A percentile compares a stretch with the other conserved stretches of the same genome.
Conservation (phyloP, 2,329 filamentous ascomycete species). For the Apiospora koreana region DNA sequence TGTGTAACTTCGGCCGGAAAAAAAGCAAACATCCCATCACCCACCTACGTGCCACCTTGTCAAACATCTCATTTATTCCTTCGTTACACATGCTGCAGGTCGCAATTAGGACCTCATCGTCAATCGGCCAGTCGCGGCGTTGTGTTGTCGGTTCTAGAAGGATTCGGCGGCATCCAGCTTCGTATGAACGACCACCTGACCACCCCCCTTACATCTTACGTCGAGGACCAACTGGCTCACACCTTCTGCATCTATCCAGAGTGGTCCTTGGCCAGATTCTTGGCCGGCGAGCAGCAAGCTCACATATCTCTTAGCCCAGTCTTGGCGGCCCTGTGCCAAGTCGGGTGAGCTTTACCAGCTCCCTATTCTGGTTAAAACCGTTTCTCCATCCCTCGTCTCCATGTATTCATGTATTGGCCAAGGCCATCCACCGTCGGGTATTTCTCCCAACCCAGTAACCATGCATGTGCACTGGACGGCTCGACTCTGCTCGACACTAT, state of each 20-base stretch:
- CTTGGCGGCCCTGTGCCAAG: conserved; percentile 6
- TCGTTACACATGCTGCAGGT: background rate
- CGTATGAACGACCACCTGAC: background rate
- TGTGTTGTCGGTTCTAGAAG: background rate
- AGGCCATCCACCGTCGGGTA: background rate
- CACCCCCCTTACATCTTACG: background rate
- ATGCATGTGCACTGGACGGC: background rate
- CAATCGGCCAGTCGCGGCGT: conserved; percentile 1
- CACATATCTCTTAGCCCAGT: background rate
- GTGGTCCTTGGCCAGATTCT: background rate
- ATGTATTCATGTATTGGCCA: background rate
- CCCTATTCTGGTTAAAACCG: background rate
- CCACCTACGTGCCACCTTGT: background rate
- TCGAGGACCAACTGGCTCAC: background rate
- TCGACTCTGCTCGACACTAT: background rate
- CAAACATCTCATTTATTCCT: background rate
- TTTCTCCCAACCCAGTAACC: background rate
- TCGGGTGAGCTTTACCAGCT: background rate
- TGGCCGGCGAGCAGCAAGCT: background rate
- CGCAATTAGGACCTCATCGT: background rate
- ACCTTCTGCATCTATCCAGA: conserved; percentile 4
- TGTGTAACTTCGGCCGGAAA: background rate
- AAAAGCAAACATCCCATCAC: background rate
- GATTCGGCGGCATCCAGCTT: background rate
- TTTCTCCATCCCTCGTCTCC: background rate